Conservation (phyloP, 352 stramenopile species). For the Elongisporangium undulatum region DNA sequence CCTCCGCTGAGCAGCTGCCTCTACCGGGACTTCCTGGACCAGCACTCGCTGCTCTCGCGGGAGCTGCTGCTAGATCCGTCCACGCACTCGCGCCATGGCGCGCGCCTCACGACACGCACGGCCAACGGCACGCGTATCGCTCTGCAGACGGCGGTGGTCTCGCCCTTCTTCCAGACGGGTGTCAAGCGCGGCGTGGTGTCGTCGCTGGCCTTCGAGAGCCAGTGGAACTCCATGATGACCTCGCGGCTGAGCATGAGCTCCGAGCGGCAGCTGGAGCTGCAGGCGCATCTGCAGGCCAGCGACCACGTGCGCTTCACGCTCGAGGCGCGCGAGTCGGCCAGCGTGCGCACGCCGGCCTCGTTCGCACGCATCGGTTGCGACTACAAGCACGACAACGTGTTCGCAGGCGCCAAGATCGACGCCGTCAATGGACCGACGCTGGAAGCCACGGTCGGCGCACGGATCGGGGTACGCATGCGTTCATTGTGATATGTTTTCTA, state of each 20-base stretch:
- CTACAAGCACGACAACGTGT: constrained; percentile 37
- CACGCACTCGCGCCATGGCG: constrained; percentile 42
- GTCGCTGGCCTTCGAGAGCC: constrained; percentile 57
- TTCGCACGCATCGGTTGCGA: constrained; percentile 73
- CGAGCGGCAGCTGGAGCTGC: constrained; percentile 57
- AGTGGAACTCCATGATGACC: constrained; percentile 63
- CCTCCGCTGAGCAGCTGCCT: constrained; percentile 53
- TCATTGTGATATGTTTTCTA: no score
- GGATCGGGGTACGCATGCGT: constrained; percentile 24
- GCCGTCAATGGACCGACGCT: constrained; percentile 76
- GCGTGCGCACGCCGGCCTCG: constrained; percentile 57
- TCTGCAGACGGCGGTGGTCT: constrained; percentile 50
- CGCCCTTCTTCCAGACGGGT: constrained; percentile 67
- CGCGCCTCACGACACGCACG: constrained; percentile 48
- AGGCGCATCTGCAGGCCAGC: constrained; percentile 60
- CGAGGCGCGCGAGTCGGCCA: constrained; percentile 65
- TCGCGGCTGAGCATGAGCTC: constrained; percentile 64
- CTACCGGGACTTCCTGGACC: constrained; percentile 63
- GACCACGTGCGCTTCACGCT: constrained; percentile 57
- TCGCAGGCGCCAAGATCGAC: constrained; percentile 69
- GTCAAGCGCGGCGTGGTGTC: constrained; percentile 62
- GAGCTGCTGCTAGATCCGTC: constrained; percentile 22
- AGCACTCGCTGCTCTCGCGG: constrained; percentile 38
- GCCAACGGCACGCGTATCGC: constrained; percentile 46
- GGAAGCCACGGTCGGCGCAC: constrained; percentile 46